Percentiles rank a stretch among this genome's conserved stretches.
Conservation (phyloP, 768 basidiomycete genomes). For the Leccinum ochraceum region DNA sequence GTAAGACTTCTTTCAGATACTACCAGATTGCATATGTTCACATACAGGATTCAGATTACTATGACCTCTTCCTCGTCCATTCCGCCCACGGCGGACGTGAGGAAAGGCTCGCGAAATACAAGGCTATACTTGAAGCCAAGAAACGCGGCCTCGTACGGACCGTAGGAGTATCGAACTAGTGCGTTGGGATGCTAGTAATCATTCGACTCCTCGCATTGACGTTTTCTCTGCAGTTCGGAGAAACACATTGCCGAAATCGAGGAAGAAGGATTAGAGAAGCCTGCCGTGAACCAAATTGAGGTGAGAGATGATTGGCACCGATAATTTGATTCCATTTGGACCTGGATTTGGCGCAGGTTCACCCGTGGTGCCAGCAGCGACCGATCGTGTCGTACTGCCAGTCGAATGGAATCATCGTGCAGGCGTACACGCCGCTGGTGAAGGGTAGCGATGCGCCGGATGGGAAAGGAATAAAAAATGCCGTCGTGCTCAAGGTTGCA, state of each 20-base stretch:
- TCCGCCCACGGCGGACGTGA: conserved; percentile 40
- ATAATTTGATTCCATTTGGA: neutral
- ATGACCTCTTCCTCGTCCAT: conserved; percentile 51
- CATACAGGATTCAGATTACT: conserved; percentile 34
- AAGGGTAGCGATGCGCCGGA: conserved; percentile 37
- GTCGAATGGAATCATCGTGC: conserved; percentile 55
- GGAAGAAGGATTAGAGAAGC: conserved; percentile 27
- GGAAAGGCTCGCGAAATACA: conserved; percentile 42
- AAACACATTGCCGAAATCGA: conserved; percentile 29
- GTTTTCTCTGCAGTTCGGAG: conserved; percentile 20
- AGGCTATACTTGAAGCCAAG: conserved; percentile 37
- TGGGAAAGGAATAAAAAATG: conserved; percentile 45
- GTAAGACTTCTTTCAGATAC: conserved; percentile 7
- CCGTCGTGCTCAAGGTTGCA: conserved; percentile 50
- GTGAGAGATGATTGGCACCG: conserved; percentile 6
- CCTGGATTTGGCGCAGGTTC: conserved; percentile 46
- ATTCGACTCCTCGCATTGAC: neutral
- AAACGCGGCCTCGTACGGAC: conserved; percentile 38
- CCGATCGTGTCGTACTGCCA: conserved; percentile 73
- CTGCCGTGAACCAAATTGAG: conserved; percentile 33
- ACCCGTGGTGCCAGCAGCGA: conserved; percentile 79
- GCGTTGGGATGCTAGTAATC: neutral
- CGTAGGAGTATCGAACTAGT: conserved; percentile 54
- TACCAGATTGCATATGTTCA: neutral
- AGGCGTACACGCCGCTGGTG: conserved; percentile 76